These are phyloP conservation scores for Verticillium nonalfalfae DNA, from an alignment of 2,329 filamentous ascomycete species.

Conservation along the genomic window DNA sequence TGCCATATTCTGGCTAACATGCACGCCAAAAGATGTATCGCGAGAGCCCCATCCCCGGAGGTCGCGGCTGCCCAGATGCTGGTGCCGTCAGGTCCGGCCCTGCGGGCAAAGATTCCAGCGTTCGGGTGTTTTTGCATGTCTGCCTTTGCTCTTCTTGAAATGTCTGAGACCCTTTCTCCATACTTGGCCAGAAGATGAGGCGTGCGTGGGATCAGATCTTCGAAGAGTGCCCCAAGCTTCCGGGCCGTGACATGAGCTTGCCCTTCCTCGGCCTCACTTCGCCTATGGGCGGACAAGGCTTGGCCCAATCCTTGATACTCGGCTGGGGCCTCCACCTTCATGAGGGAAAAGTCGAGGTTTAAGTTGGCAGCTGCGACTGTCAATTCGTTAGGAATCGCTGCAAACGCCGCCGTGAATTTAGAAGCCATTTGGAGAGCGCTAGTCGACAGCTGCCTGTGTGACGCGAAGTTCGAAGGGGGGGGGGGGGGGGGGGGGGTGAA, in stretches of 20 bases:
- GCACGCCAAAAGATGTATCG: constrained; percentile 23
- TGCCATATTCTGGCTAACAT: constrained; percentile 25
- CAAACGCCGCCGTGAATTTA: not conserved
- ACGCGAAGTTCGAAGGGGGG: too few relatives aligned
- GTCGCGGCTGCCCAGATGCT: constrained; percentile 24
- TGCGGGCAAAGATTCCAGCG: constrained; percentile 6
- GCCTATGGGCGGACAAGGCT: constrained; percentile 20
- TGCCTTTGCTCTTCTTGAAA: constrained; percentile 3
- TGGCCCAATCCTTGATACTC: constrained; percentile 25
- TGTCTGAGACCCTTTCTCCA: constrained; percentile 11
- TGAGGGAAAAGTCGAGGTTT: constrained; percentile 34
- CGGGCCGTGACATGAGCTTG: constrained; percentile 24
- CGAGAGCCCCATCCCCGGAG: constrained; percentile 16
- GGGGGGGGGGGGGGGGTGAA: too few relatives aligned
- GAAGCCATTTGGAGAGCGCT: too few relatives aligned
- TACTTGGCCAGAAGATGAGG: constrained; percentile 12
- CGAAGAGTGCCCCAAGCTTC: constrained; percentile 28
- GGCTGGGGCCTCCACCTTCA: constrained; percentile 29
- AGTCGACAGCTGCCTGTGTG: too few relatives aligned
- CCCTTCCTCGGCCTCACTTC: constrained; percentile 29
- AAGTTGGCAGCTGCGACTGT: constrained; percentile 8
- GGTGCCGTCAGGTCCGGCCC: constrained; percentile 18
- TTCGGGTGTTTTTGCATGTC: not conserved
- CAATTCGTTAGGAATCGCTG: not conserved
- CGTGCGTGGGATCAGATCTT: constrained; percentile 8